Percentiles rank a stretch among this genome's conserved stretches.
phyloP scores from a whole-genome alignment of 2,329 filamentous ascomycete species.

The Juglanconis oblonga region DNA sequence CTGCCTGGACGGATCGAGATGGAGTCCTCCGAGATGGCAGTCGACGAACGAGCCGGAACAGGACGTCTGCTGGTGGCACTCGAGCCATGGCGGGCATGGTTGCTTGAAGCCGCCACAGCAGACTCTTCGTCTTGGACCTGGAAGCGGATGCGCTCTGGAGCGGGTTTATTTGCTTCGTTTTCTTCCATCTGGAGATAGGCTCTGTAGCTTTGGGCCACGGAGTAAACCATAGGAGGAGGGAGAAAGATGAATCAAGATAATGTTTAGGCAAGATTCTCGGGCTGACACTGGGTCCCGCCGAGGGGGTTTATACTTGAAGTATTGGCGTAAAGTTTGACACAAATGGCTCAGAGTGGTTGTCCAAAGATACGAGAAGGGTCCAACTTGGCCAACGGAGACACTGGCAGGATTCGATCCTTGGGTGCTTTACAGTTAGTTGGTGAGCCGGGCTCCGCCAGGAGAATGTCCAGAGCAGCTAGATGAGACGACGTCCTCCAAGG shows the following conservation, averaged over 20 bases:
- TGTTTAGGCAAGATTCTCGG: neutral
- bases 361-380: neutral
- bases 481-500: neutral
- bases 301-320: slow-evolving; percentile 8
- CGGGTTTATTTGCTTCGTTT: neutral
- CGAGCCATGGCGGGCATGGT: neutral
- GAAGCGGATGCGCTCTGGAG: slow-evolving; percentile 14
- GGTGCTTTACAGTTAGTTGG: neutral
- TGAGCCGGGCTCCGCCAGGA: neutral
- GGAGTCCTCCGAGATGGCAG: slow-evolving; percentile 11
- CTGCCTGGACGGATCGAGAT: slow-evolving; percentile 3
- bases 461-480: neutral
- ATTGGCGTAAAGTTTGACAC: neutral
- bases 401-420: neutral
- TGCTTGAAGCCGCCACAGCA: neutral
- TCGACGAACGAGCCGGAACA: slow-evolving; percentile 6
- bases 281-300: neutral
- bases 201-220: slow-evolving; percentile 9
- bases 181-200: slow-evolving; percentile 13
- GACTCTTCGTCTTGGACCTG: slow-evolving; percentile 7
- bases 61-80: neutral
- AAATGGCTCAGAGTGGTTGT: neutral
- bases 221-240: neutral
- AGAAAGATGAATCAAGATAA: neutral
- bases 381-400: slow-evolving; percentile 4